phyloP scores from a whole-genome alignment of 371 early-diverging fungal species.

The Rhizopus sp. region DNA sequence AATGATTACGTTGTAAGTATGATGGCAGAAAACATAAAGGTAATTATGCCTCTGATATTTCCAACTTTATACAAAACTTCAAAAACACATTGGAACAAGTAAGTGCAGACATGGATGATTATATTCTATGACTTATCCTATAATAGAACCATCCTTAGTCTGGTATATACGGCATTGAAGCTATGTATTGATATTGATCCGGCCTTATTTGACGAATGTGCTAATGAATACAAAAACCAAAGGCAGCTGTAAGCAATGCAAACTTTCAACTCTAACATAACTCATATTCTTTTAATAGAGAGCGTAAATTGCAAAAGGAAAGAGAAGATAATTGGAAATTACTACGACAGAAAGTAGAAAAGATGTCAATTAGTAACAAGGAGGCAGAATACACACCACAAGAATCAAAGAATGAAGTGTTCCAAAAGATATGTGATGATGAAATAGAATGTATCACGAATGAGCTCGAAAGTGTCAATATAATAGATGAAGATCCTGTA shows the following conservation, averaged over 20 bases:
- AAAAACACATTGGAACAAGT: conserved; percentile 95
- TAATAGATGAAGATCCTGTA: conserved; percentile 23
- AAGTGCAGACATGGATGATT: conserved; percentile 8
- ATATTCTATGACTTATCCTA: neutral
- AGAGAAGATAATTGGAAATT: conserved; percentile 78
- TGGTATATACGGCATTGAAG: conserved; percentile 93
- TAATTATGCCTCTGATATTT: conserved; percentile 91
- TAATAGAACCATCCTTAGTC: conserved; percentile 83
- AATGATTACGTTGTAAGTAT: conserved; percentile 93
- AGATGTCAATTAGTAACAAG: neutral
- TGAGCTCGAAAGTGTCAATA: conserved; percentile 21
- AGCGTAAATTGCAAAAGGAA: conserved; percentile 78
- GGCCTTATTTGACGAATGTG: conserved; percentile 89
- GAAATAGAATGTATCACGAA: neutral
- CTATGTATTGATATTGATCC: conserved; percentile 94
- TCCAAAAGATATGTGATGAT: neutral
- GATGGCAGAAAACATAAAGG: conserved; percentile 85
- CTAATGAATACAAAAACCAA: conserved; percentile 78
- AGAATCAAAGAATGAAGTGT: neutral
- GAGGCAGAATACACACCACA: neutral
- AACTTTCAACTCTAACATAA: neutral
- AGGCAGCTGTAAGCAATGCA: conserved; percentile 67
- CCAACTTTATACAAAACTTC: conserved; percentile 86
- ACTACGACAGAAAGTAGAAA: conserved; percentile 29
- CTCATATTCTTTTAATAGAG: conserved; percentile 44